Percentiles rank a stretch among this genome's conserved stretches.
phyloP scores from a whole-genome alignment of 2,329 filamentous ascomycete genomes.

The Colletotrichum abscissum region DNA sequence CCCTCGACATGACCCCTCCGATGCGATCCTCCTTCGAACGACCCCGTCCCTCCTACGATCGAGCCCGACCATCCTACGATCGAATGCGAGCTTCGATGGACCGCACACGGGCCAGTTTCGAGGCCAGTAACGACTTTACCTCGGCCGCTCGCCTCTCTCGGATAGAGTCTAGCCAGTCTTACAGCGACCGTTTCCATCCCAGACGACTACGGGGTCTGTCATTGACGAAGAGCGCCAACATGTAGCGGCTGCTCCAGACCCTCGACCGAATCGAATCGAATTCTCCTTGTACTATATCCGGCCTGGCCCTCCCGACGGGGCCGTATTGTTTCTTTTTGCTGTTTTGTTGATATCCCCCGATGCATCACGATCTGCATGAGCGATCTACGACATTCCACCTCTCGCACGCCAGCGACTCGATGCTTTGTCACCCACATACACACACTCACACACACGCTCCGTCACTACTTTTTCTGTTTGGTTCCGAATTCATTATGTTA shows the following conservation, averaged over 20 bases:
- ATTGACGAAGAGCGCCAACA: slow-evolving; percentile 53
- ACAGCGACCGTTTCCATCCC: slow-evolving; percentile 45
- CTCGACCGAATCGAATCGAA: slow-evolving; percentile 4
- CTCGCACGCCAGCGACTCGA: slow-evolving; percentile 35
- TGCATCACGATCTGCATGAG: slow-evolving; percentile 62
- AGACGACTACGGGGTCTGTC: slow-evolving; percentile 56
- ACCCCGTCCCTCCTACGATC: slow-evolving; percentile 70
- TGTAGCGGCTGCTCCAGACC: slow-evolving; percentile 40
- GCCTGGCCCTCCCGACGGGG: slow-evolving; percentile 12
- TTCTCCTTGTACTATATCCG: slow-evolving; percentile 43
- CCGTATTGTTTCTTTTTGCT: slow-evolving; percentile 42
- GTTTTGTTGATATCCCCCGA: slow-evolving; percentile 49
- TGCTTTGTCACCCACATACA: slow-evolving; percentile 26
- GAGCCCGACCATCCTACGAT: slow-evolving; percentile 86
- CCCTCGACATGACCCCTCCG: slow-evolving; percentile 39
- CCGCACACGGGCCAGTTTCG: slow-evolving; percentile 83
- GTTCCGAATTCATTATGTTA: slow-evolving; percentile 39
- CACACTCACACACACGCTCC: slow-evolving; percentile 1
- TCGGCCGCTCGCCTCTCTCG: slow-evolving; percentile 86
- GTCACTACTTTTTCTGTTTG: slow-evolving; percentile 36
- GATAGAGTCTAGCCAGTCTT: slow-evolving; percentile 79
- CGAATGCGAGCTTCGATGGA: slow-evolving; percentile 90
- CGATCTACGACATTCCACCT: slow-evolving; percentile 53
- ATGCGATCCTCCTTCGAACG: slow-evolving; percentile 38
- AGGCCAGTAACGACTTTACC: slow-evolving; percentile 90